Evolutionary conservation across 257 asterid genomes (phyloP).

Genomic region (Fraxinus americana): DNA sequence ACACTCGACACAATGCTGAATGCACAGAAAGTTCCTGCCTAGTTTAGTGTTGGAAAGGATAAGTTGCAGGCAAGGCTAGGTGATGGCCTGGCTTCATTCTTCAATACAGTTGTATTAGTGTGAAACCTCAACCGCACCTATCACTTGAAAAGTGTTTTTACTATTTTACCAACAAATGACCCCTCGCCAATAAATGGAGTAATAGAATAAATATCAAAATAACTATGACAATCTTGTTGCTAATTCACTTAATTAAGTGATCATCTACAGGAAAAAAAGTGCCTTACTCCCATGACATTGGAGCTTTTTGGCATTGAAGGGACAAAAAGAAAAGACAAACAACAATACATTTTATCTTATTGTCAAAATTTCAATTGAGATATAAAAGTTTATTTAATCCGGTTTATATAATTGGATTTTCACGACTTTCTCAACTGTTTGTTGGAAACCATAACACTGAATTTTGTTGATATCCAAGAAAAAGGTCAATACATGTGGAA

Average conservation of each 20-base stretch:
- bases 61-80: background rate
- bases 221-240: background rate
- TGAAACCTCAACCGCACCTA: background rate
- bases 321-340: background rate
- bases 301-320: background rate
- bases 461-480: too few species aligned
- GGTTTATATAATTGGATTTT: background rate
- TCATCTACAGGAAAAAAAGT: background rate
- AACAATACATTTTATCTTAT: constrained; percentile 12
- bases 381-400: background rate
- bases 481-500: too few species aligned
- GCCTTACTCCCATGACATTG: background rate
- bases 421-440: background rate
- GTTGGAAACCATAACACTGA: background rate
- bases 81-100: background rate
- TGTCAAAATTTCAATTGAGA: background rate
- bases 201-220: background rate
- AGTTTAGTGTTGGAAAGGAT: background rate
- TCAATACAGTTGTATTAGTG: background rate
- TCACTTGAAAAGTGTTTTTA: background rate
- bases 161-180: background rate
- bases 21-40: background rate
- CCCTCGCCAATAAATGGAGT: background rate
- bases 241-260: background rate
- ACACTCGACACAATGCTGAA: background rate